Base-by-base conservation (phyloP, 495 filamentous ascomycete species). In the Talaromyces ruber region DNA sequence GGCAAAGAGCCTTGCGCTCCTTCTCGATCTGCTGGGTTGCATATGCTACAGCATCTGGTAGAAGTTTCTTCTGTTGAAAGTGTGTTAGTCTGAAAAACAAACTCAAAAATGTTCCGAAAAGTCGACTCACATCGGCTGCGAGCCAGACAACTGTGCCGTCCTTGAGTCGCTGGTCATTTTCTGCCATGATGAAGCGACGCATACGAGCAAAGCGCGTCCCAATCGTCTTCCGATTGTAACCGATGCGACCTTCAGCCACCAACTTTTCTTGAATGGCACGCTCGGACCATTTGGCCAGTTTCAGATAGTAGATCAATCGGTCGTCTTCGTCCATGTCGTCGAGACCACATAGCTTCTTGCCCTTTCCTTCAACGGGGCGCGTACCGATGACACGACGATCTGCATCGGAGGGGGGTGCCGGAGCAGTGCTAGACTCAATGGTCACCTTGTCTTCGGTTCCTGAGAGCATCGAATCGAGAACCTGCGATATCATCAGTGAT, bases 81-180 rank as follows among this genome's bases (percentile, higher is more conserved):
- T 25, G n/a, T 24, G 55, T 65, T 54, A 56, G 43, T 55, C 16
- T 37, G 22, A 24, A 39, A 5, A 50, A 26, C 24, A 25, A 54
- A 25, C 14, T 54, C 12, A 26, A 54, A 28, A 26, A 16, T 24
- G 5, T 54, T 25, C 8, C 18, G 24, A 28, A 7, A 24, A 54
- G 11, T 25, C 9, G 24, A 65, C 67, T 60, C 65, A 76, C 75
- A 52, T 79, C 76, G 14, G 64, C 68, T 25, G 65, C 60, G 43
- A 75, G 64, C 75, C 73, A 80, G 45, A 73, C 71, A 25, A 64
- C 71, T 45, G 67, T 62, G 6, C 75, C 73, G 8, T 74, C 70
- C 56, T 71, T 66, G 14, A 78, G 64, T 25, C 63, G 54, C 32
- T 65, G 64, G 45, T 78, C 70, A 56, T 73, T 67, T 2, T 58